Evolutionary conservation across 2,329 filamentous ascomycete species (phyloP).

Genomic region (Xylariales sp.): DNA sequence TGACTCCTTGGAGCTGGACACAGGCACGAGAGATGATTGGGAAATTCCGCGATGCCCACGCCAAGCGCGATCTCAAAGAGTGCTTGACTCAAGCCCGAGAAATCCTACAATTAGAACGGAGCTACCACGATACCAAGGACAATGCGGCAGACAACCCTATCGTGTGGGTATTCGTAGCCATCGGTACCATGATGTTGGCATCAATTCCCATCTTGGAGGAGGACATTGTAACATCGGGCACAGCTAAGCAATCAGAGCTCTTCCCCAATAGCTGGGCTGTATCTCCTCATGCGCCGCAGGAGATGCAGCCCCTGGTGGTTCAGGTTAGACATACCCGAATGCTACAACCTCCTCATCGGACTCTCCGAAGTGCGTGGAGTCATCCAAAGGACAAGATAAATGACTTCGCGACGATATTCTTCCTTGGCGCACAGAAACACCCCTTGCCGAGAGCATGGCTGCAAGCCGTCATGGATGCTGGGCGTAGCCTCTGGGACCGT

Average conservation of each 20-base stretch:
- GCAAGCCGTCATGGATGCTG: not conserved
- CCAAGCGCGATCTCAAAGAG: not conserved
- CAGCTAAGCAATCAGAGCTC: not conserved
- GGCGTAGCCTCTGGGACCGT: not conserved
- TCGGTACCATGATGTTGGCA: conserved; percentile 7
- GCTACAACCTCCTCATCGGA: no score
- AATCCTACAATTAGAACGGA: not conserved
- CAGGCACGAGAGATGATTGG: not conserved
- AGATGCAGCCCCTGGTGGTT: not conserved
- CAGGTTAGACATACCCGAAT: not conserved
- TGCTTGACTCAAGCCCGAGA: not conserved
- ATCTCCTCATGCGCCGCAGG: not conserved
- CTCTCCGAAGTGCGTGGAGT: not conserved
- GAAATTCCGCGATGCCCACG: conserved; percentile 7
- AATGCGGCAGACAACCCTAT: not conserved
- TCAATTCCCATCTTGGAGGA: conserved; percentile 1
- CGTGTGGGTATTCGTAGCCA: not conserved
- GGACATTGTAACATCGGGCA: not conserved
- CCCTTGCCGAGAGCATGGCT: not conserved
- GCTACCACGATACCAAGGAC: not conserved
- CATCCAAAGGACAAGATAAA: not conserved
- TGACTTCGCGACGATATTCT: not conserved
- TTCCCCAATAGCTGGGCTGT: conserved; percentile 1
- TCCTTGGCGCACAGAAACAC: not conserved
- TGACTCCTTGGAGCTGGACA: conserved; percentile 7